Evolutionary conservation across 164 flowering plant genomes (phyloP).

Genomic region (grape (Vitis vinifera)): ASM3070453v1 NC_081811.1:29119001-29119500

Average conservation of each 20-base stretch:
- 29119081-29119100: no score
- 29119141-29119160: no score
- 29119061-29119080: no score
- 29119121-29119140: no score
- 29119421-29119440: neutral
- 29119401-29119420: constrained; percentile 3
- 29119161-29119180: no score
- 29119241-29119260: neutral
- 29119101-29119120: no score
- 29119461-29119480: neutral
- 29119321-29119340: neutral
- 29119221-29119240: neutral
- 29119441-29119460: neutral
- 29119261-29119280: constrained; percentile 3
- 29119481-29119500: constrained; percentile 7
- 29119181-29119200: no score
- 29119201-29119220: neutral
- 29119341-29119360: neutral
- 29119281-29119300: constrained; percentile 1
- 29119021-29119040: no score
- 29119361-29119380: neutral
- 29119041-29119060: no score
- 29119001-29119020: no score
- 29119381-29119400: constrained; percentile 12
- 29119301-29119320: neutral